Conservation (phyloP, 352 stramenopile species). For the Phytophthora chlamydospora region DNA sequence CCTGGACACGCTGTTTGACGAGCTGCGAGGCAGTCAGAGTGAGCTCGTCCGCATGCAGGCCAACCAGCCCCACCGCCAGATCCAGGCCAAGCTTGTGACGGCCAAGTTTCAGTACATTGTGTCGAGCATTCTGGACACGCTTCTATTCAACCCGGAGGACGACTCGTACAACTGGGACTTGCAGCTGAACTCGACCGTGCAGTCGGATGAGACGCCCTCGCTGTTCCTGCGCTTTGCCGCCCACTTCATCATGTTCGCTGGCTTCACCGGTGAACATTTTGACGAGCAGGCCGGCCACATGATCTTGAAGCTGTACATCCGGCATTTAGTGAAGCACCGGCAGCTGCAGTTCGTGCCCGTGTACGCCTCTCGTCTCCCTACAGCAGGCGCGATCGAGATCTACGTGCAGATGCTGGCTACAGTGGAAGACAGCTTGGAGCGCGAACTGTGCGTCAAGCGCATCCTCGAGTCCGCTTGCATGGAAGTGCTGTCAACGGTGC, state of each 20-base stretch:
- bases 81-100: conserved; percentile 83
- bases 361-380: conserved; percentile 72
- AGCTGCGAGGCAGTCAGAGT: conserved; percentile 65
- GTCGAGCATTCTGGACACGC: conserved; percentile 57
- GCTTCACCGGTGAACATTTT: conserved; percentile 71
- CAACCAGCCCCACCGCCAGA: conserved; percentile 69
- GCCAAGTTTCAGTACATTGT: conserved; percentile 84
- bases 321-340: conserved; percentile 78
- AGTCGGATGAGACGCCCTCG: conserved; percentile 56
- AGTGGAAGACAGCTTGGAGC: conserved; percentile 68
- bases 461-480: conserved; percentile 72
- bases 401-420: conserved; percentile 77
- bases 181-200: conserved; percentile 44
- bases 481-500: conserved; percentile 66
- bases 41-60: conserved; percentile 75
- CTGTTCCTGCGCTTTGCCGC: conserved; percentile 78
- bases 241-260: conserved; percentile 81
- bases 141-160: conserved; percentile 53
- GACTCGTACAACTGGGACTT: conserved; percentile 77
- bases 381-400: conserved; percentile 60
- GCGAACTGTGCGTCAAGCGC: conserved; percentile 69
- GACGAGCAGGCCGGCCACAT: conserved; percentile 72
- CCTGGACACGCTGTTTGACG: conserved; percentile 78
- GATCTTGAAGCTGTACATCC: conserved; percentile 86
- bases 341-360: conserved; percentile 80